phyloP scores from a whole-genome alignment of 2,329 filamentous ascomycete genomes.

The Diaporthe sp. region DNA sequence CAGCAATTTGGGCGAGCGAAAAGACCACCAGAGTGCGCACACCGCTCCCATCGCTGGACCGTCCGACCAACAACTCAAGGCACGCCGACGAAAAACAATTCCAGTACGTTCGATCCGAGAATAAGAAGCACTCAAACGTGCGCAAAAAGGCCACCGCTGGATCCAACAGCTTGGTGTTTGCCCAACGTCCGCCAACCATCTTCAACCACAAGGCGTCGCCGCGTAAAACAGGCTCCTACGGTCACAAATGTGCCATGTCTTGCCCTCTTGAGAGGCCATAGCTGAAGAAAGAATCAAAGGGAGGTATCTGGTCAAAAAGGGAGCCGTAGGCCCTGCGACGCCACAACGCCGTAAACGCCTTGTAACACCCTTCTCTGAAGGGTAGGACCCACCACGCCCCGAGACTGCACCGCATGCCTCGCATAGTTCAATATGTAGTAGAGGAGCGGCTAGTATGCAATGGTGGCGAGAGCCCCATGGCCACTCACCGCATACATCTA shows the following conservation, averaged over 20 bases:
- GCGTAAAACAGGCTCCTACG: not conserved
- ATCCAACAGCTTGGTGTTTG: not conserved
- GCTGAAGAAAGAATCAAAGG: constrained; percentile 19
- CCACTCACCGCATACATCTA: not conserved
- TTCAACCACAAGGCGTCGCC: not conserved
- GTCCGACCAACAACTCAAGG: not conserved
- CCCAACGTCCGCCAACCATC: not conserved
- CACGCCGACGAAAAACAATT: no score
- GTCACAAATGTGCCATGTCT: not conserved
- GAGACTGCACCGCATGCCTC: constrained; percentile 8
- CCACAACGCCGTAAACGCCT: constrained; percentile 34
- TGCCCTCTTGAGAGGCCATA: not conserved
- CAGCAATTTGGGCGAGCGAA: not conserved
- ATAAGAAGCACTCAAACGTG: not conserved
- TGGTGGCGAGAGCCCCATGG: not conserved
- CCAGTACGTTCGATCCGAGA: not conserved
- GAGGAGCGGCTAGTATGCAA: not conserved
- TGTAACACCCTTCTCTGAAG: constrained; percentile 24
- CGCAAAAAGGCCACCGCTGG: not conserved
- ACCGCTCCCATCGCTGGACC: constrained; percentile 11
- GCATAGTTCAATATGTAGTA: not conserved
- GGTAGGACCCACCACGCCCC: not conserved
- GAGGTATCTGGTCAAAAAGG: constrained; percentile 31
- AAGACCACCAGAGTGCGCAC: not conserved
- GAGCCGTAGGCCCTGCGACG: constrained; percentile 31